These are phyloP conservation scores for Uronychia setigera DNA, from an alignment of 73 alveolate genomes.

Conservation along the genomic window DNA sequence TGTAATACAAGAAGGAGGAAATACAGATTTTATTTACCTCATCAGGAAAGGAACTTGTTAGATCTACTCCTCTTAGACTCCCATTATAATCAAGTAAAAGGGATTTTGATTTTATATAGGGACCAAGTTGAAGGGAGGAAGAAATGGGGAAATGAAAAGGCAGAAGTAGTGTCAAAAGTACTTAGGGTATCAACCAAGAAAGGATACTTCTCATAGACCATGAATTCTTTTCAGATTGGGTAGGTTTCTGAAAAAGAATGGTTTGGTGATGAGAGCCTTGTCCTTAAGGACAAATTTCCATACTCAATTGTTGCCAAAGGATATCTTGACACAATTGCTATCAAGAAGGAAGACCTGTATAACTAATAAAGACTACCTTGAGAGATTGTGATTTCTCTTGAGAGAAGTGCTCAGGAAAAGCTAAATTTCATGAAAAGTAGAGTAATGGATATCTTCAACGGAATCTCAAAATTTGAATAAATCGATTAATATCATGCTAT, in stretches of 20 bases:
- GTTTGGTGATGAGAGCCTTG: conserved; percentile 65
- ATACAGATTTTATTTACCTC: conserved; percentile 35
- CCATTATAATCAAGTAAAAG: conserved; percentile 40
- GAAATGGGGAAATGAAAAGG: conserved; percentile 15
- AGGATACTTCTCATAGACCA: conserved; percentile 62
- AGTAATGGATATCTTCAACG: background rate
- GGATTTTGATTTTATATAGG: too few relatives aligned
- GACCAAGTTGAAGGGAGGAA: conserved; percentile 11
- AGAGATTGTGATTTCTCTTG: background rate
- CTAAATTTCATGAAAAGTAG: background rate
- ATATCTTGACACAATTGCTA: background rate
- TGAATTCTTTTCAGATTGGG: conserved; percentile 58
- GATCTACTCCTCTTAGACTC: conserved; percentile 39
- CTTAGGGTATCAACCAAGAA: conserved; percentile 33
- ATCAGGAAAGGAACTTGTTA: conserved; percentile 44
- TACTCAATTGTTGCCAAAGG: conserved; percentile 12
- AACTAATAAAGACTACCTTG: background rate
- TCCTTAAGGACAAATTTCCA: conserved; percentile 39
- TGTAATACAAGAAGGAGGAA: conserved; percentile 48
- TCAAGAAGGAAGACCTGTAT: background rate
- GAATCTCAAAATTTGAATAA: background rate
- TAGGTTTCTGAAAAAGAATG: conserved; percentile 53
- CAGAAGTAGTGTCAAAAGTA: background rate
- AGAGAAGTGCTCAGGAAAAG: background rate
- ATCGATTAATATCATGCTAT: background rate